Evolutionary conservation across 345 rosid species (phyloP), one percentile per base, ranked within the genome.

Genomic region (Camelina sativa): DNA sequence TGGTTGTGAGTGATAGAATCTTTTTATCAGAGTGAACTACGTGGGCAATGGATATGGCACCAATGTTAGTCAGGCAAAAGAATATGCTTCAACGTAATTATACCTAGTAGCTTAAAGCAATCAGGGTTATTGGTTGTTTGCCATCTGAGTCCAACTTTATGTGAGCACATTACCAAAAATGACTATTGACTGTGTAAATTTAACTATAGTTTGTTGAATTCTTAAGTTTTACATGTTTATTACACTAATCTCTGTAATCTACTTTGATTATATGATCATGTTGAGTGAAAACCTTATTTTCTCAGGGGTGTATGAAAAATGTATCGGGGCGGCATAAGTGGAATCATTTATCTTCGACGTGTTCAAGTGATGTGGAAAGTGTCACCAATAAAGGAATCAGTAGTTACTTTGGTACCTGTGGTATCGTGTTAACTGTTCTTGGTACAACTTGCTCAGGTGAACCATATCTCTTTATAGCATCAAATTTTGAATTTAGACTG

Each of bases 1-100:
- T 76, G 63, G 51, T 69, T 62, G 59, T 69, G 65, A 61, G 60
- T 63, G 32, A 55, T 28, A 57, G 65, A 66, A 59, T 74, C 53
- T 74, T 66, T 16, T 25, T 37, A 66, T 56, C 52, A 41, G 64
- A 34, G 58, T 22, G 59, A 47, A 47, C 65, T 59, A 56, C 65
- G 11, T 15, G 41, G 43, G 23, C 28, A 59, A 34, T 59, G 28
- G 8, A 35, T 59, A 17, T 59, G 25, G 57, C 17, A 43, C 71
- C 63, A 55, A 25, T 16, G 38, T 55, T 74, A 22, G 23, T n/a
- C 65, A 23, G n/a, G 47, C 25, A 75, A 37, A 50, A 51, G 56
- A 51, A 52, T 68, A 51, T 67, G 62, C 20, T 4, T 67, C 10
- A 8, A 59, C 51, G 62, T 59, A 50, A 59, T 1, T 11, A 19